These are phyloP conservation scores for Capronia epimyces DNA, from an alignment of 2,329 filamentous ascomycete genomes.

Conservation along the genomic window DNA sequence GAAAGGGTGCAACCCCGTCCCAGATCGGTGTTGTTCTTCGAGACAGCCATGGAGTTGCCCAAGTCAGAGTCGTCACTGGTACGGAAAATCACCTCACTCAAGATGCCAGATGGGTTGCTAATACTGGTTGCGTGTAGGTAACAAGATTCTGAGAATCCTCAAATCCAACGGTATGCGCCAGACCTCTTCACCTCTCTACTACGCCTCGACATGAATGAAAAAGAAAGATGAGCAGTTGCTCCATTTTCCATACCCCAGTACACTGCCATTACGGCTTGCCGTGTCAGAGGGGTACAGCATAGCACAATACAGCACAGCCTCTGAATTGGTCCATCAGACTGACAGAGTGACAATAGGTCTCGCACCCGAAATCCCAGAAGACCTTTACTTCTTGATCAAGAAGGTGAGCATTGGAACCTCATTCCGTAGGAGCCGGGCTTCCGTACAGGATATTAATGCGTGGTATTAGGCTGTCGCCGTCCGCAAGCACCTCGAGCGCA, in stretches of 20 bases:
- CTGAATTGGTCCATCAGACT: constrained; percentile 75
- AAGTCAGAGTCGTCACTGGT: constrained; percentile 97
- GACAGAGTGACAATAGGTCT: constrained; percentile 97
- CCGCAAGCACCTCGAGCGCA: constrained; percentile 99
- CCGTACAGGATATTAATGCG: not conserved
- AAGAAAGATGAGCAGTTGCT: constrained; percentile 19
- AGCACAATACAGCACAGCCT: constrained; percentile 51
- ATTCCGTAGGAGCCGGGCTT: not conserved
- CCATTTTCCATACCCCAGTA: constrained; percentile 1
- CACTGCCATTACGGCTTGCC: not conserved
- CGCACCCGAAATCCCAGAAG: constrained; percentile 96
- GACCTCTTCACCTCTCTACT: constrained; percentile 21
- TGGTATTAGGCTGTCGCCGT: constrained; percentile 77
- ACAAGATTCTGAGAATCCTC: constrained; percentile 99
- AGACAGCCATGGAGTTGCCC: constrained; percentile 95
- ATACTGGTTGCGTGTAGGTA: constrained; percentile 56
- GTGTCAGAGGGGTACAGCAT: not conserved
- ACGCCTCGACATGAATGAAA: not conserved
- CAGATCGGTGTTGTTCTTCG: constrained; percentile 98
- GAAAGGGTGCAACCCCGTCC: constrained; percentile 96
- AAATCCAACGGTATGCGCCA: constrained; percentile 87
- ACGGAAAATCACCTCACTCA: constrained; percentile 39
- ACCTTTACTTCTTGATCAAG: constrained; percentile 99
- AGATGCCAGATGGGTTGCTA: constrained; percentile 1
- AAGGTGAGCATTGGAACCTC: constrained; percentile 61